phyloP scores from a whole-genome alignment of 2,329 filamentous ascomycete genomes.

The Claviceps digitariae region DNA sequence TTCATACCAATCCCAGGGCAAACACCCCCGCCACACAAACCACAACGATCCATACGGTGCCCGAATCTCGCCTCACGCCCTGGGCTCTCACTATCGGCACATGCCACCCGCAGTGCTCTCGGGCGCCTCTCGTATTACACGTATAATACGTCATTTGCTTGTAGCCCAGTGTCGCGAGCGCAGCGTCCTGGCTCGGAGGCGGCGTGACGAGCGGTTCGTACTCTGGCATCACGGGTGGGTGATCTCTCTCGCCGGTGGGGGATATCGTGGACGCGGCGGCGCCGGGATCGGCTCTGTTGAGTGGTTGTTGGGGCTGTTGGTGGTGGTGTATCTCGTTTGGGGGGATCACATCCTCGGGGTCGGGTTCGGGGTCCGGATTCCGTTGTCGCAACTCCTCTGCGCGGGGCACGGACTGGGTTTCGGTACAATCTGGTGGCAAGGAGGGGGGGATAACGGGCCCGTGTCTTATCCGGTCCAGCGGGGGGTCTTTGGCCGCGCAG shows the following conservation, averaged over 20 bases:
- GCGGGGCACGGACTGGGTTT: no score
- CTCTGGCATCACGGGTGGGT: no score
- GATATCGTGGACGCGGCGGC: slow-evolving; percentile 7
- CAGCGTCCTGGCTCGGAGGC: slow-evolving; percentile 17
- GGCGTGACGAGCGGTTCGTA: slow-evolving; percentile 10
- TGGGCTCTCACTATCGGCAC: slow-evolving; percentile 18
- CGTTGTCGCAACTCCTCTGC: no score
- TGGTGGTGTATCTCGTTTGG: no score
- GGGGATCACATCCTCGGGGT: no score
- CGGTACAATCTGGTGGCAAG: no score
- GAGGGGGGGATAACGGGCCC: no score
- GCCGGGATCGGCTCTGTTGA: background rate
- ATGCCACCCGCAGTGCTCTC: slow-evolving; percentile 23
- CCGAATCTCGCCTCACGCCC: slow-evolving; percentile 11
- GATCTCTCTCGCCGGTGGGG: no score
- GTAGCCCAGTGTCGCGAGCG: slow-evolving; percentile 18
- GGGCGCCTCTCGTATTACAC: slow-evolving; percentile 17
- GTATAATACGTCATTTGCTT: slow-evolving; percentile 18
- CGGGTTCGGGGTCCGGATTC: no score
- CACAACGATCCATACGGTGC: slow-evolving; percentile 11
- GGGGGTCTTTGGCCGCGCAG: background rate
- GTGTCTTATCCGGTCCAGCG: background rate
- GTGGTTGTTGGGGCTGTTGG: background rate
- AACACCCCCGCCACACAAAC: slow-evolving; percentile 13
- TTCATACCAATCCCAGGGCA: slow-evolving; percentile 13